A percentile compares a stretch with the other conserved stretches of the same genome.
Conservation (phyloP, 2,329 filamentous ascomycete species). For the Scedosporium aurantiacum region DNA sequence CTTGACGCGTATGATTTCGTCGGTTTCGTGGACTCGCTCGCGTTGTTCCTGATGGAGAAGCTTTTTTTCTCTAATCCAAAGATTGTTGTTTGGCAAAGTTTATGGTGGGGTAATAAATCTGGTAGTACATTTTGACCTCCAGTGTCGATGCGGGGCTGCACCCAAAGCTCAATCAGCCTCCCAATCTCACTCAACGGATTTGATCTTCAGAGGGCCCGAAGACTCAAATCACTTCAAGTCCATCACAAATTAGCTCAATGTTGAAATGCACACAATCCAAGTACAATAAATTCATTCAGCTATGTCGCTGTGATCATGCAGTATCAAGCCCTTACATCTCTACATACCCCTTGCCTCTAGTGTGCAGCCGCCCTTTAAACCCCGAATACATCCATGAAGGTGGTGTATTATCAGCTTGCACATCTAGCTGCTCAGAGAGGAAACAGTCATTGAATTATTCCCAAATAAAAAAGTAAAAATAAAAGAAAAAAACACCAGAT, state of each 20-base stretch:
- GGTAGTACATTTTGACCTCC: too few relatives aligned
- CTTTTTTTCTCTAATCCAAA: too few relatives aligned
- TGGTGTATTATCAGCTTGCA: background rate
- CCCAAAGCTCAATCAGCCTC: too few relatives aligned
- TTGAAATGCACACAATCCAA: background rate
- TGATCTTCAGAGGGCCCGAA: too few relatives aligned
- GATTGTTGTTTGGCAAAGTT: too few relatives aligned
- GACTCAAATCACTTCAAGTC: background rate
- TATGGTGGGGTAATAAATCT: too few relatives aligned
- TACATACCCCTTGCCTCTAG: background rate
- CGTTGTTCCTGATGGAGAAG: too few relatives aligned
- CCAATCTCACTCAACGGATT: too few relatives aligned
- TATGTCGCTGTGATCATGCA: slow-evolving; percentile 1
- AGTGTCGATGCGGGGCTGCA: too few relatives aligned
- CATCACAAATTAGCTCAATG: background rate
- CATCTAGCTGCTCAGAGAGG: background rate
- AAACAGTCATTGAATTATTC: background rate
- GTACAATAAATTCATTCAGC: background rate
- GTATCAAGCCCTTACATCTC: background rate
- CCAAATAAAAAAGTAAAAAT: background rate
- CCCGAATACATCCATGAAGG: background rate
- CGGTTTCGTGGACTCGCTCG: too few relatives aligned
- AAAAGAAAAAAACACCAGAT: background rate
- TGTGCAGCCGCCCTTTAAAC: background rate
- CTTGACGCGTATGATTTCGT: too few relatives aligned